A percentile compares a stretch with the other conserved stretches of the same genome.
These are phyloP conservation scores for Taphrina deformans DNA, from an alignment of 1,139 yeast species.

Conservation along the genomic window DNA sequence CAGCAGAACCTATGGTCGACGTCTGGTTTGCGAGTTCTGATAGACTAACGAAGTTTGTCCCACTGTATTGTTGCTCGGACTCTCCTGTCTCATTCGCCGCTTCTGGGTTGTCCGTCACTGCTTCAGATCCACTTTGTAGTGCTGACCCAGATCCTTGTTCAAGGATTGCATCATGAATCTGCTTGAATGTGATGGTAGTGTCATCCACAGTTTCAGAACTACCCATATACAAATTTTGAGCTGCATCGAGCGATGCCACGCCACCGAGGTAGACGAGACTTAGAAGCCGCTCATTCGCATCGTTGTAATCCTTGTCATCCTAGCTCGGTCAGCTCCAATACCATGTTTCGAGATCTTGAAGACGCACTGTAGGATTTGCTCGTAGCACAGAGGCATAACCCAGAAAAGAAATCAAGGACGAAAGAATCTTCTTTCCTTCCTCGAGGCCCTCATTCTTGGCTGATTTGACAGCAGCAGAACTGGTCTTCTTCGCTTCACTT, in stretches of 20 bases:
- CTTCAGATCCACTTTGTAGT: background rate
- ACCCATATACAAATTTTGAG: constrained; percentile 44
- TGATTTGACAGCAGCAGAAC: constrained; percentile 26
- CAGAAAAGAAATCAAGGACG: constrained; percentile 44
- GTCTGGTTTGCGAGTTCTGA: constrained; percentile 9
- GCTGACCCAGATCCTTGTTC: background rate
- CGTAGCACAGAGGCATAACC: constrained; percentile 44
- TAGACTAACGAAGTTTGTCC: constrained; percentile 17
- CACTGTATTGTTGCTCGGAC: background rate
- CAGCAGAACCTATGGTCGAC: background rate
- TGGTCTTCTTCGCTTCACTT: background rate
- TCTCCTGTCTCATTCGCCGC: background rate
- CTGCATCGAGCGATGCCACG: constrained; percentile 44
- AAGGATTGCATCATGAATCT: constrained; percentile 35
- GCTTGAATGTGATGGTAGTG: constrained; percentile 41
- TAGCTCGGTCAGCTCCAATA: constrained; percentile 19
- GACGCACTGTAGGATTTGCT: constrained; percentile 41
- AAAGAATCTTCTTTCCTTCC: constrained; percentile 41
- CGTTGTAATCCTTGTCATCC: constrained; percentile 36
- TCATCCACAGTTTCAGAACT: constrained; percentile 41
- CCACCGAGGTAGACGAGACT: constrained; percentile 45
- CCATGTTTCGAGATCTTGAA: background rate
- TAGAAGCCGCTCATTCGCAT: constrained; percentile 45
- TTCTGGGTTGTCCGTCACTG: constrained; percentile 1
- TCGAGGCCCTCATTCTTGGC: constrained; percentile 30